A percentile compares a stretch with the other conserved stretches of the same genome.
Conservation (phyloP, 129 eudicot genomes). For the Dittrichia graveolens region DNA sequence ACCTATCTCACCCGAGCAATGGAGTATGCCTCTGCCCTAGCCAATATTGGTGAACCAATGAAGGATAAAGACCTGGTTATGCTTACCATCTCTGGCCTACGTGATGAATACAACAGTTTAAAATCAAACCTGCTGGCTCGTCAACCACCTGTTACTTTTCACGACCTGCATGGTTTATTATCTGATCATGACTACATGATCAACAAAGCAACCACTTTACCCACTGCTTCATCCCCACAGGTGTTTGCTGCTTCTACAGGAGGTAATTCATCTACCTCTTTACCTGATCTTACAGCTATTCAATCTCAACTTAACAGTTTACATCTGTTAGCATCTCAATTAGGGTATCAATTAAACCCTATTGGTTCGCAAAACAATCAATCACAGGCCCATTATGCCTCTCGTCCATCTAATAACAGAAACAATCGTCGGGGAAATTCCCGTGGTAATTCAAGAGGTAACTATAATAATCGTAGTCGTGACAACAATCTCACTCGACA, state of each 20-base stretch:
- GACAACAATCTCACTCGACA: neutral
- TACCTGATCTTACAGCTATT: neutral
- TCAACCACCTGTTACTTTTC: too few species aligned
- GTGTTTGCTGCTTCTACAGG: neutral
- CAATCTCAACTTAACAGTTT: neutral
- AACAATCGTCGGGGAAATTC: neutral
- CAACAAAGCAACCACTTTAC: too few species aligned
- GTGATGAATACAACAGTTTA: too few species aligned
- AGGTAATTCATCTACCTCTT: too few species aligned
- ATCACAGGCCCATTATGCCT: neutral
- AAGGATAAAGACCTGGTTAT: too few species aligned
- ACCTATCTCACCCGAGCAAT: too few species aligned
- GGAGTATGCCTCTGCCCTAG: too few species aligned
- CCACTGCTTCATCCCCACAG: neutral
- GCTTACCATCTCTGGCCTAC: too few species aligned
- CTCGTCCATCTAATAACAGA: neutral
- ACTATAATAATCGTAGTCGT: neutral
- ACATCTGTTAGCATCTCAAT: neutral
- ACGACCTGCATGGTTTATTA: too few species aligned
- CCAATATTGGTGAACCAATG: too few species aligned
- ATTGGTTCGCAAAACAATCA: neutral
- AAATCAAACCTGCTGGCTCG: too few species aligned
- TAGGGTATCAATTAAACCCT: constrained; percentile 5
- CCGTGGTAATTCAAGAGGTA: neutral
- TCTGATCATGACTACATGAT: too few species aligned